Evolutionary conservation across 805 yeast species (phyloP).

Genomic region (Ogataea ganodermae): DNA sequence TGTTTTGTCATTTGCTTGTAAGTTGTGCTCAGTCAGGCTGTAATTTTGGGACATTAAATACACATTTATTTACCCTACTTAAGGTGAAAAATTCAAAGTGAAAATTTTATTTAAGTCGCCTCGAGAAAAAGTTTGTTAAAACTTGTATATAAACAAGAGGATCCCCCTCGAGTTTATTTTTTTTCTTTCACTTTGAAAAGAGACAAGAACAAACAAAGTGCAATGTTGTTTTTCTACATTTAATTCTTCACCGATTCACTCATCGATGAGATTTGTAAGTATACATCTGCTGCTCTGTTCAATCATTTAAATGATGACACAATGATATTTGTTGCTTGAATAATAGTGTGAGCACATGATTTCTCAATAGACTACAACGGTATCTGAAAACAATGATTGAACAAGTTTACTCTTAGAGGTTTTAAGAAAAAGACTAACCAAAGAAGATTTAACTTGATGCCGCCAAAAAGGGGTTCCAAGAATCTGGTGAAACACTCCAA

Average conservation of each 20-base stretch:
- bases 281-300: neutral
- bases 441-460: conserved; percentile 5
- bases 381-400: too few relatives aligned
- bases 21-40: too few relatives aligned
- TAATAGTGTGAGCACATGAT: conserved; percentile 27
- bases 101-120: neutral
- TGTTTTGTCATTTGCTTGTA: too few relatives aligned
- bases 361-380: conserved; percentile 40
- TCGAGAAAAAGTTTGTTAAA: too few relatives aligned
- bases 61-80: conserved; percentile 1
- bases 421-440: too few relatives aligned
- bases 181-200: neutral
- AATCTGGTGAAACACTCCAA: conserved; percentile 13
- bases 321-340: conserved; percentile 27
- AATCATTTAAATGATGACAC: conserved; percentile 2
- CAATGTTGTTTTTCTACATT: neutral
- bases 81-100: neutral
- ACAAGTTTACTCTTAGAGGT: too few relatives aligned
- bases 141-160: too few relatives aligned
- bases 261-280: neutral
- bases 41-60: too few relatives aligned
- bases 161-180: too few relatives aligned
- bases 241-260: too few relatives aligned
- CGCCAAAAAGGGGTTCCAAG: conserved; percentile 9
- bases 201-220: neutral